A percentile compares a stretch with the other conserved stretches of the same genome.
Conservation (phyloP, 306 rosid species). For the Prosopis cineraria region DNA sequence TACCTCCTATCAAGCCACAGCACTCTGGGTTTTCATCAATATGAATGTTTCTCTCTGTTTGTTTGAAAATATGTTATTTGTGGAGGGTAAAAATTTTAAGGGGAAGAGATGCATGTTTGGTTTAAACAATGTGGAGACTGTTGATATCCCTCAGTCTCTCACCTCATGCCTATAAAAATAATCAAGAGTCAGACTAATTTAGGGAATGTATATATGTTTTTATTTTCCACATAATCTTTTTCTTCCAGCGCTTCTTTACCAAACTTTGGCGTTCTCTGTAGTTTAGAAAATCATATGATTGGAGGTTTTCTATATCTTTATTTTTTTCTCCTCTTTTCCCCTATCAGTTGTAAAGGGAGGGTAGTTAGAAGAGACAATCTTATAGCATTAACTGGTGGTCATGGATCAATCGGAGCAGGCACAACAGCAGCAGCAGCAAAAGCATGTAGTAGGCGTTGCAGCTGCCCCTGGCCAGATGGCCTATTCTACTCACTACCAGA, state of each 20-base stretch:
- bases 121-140: neutral
- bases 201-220: neutral
- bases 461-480: slow-evolving; percentile 55
- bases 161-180: neutral
- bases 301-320: neutral
- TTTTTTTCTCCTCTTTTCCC: neutral
- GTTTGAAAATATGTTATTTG: neutral
- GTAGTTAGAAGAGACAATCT: slow-evolving; percentile 38
- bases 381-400: slow-evolving; percentile 20
- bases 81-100: neutral
- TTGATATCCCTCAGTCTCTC: neutral
- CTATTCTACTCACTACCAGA: slow-evolving; percentile 64
- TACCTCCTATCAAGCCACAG: neutral
- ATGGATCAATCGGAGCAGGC: slow-evolving; percentile 77
- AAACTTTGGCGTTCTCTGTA: neutral
- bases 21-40: neutral
- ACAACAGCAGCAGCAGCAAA: slow-evolving; percentile 48
- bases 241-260: neutral
- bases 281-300: slow-evolving; percentile 24
- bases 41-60: neutral
- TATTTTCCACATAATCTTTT: neutral
- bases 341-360: slow-evolving; percentile 37
- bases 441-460: slow-evolving; percentile 48
- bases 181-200: neutral
- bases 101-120: neutral